Evolutionary conservation across 441 rosid genomes (phyloP).

Genomic region (Arabidopsis hybrid): DNA sequence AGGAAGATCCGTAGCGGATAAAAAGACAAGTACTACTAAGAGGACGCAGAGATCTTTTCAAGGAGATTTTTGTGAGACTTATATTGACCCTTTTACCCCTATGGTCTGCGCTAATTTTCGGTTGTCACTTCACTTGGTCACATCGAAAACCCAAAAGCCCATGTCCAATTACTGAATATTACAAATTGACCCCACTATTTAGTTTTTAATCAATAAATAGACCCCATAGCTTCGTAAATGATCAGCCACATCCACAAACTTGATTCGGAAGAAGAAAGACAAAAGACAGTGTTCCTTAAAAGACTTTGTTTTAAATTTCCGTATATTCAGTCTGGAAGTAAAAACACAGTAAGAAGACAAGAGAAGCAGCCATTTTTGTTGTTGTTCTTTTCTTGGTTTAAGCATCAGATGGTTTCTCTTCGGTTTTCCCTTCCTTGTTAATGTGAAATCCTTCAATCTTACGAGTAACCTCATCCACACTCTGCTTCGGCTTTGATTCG

Average conservation of each 20-base stretch:
- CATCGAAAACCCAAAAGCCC: conserved; percentile 20
- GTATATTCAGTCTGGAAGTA: conserved; percentile 11
- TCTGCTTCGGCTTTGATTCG: conserved; percentile 54
- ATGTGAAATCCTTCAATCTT: conserved; percentile 74
- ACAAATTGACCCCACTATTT: conserved; percentile 2
- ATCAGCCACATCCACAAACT: not conserved
- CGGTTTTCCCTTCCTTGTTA: conserved; percentile 56
- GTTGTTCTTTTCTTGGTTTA: not conserved
- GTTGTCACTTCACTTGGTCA: conserved; percentile 4
- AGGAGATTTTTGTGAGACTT: not conserved
- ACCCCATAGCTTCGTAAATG: not conserved
- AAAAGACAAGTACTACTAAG: not conserved
- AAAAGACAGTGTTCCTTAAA: not conserved
- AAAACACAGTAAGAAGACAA: conserved; percentile 16
- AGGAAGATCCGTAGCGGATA: conserved; percentile 1
- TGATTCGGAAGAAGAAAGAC: not conserved
- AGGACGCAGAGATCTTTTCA: not conserved
- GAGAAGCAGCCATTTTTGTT: not conserved
- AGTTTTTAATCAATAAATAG: not conserved
- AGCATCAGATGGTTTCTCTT: conserved; percentile 38
- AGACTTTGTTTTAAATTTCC: conserved; percentile 8
- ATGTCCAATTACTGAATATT: not conserved
- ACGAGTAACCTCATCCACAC: conserved; percentile 60
- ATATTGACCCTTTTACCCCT: conserved; percentile 23
- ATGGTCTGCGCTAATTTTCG: not conserved